A percentile compares a stretch with the other conserved stretches of the same genome.
These are phyloP conservation scores for Flaveria floridana DNA, from an alignment of 140 eudicot species.

Conservation along the genomic window DNA sequence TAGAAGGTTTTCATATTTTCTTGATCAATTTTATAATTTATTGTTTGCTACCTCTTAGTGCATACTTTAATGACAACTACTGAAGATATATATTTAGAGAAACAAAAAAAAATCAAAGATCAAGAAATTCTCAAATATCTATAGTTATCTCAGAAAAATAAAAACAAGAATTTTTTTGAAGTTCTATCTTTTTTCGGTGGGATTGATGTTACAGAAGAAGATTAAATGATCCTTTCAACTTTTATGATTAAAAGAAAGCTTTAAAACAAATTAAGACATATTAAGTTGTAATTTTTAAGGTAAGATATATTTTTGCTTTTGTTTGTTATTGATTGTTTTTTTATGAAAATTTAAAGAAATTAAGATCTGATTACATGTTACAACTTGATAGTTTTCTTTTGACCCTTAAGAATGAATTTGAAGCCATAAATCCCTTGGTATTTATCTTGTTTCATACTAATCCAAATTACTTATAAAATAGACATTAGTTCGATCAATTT, in stretches of 20 bases:
- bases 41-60: neutral
- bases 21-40: no score
- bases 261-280: neutral
- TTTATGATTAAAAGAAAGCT: neutral
- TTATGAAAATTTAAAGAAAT: neutral
- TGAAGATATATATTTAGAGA: neutral
- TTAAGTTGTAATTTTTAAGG: neutral
- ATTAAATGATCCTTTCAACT: slow-evolving; percentile 14
- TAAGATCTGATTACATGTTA: neutral
- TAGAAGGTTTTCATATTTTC: no score
- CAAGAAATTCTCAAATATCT: neutral
- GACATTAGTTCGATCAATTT: neutral
- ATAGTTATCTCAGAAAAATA: neutral
- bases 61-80: neutral
- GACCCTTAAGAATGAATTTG: no score
- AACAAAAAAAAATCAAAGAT: neutral
- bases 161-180: neutral
- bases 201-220: slow-evolving; percentile 6
- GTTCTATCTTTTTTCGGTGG: neutral
- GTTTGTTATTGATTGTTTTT: neutral
- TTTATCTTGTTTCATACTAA: no score
- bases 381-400: neutral
- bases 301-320: neutral
- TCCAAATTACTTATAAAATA: neutral
- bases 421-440: no score